These are phyloP conservation scores for Cenchrus americanus DNA, from an alignment of 176 grass and related monocot species.

Conservation along the genomic window DNA sequence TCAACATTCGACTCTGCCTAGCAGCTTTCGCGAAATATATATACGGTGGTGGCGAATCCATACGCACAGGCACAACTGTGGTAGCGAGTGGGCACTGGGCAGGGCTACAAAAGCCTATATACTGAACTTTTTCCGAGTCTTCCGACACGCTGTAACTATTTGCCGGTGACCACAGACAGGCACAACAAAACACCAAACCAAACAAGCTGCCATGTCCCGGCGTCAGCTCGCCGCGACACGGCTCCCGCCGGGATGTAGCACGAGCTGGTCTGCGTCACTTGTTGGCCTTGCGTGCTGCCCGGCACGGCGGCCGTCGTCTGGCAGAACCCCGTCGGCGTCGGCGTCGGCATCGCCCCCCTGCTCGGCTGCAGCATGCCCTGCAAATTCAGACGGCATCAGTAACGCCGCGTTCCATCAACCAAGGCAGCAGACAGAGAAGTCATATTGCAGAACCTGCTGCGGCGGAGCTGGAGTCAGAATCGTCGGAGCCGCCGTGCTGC, in stretches of 20 bases:
- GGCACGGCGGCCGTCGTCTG: conserved; percentile 44
- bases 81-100: background rate
- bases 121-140: background rate
- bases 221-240: background rate
- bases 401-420: conserved; percentile 2
- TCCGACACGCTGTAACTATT: conserved; percentile 9
- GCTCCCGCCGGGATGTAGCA: conserved; percentile 53
- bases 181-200: conserved; percentile 39
- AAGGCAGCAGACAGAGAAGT: background rate
- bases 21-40: background rate
- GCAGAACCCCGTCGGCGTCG: conserved; percentile 43
- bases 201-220: background rate
- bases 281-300: conserved; percentile 42
- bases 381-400: background rate
- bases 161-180: background rate
- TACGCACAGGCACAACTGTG: conserved; percentile 29
- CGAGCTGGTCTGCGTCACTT: conserved; percentile 30
- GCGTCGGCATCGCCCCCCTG: background rate
- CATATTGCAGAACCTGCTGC: conserved; percentile 45
- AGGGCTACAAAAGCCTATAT: background rate
- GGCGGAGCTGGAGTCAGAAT: conserved; percentile 34
- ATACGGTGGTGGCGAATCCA: background rate
- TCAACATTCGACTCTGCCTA: background rate
- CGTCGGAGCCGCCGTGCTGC: conserved; percentile 32
- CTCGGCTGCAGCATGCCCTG: conserved; percentile 31